A percentile compares a stretch with the other conserved stretches of the same genome.
Evolutionary conservation across 306 rosid genomes (phyloP).

Genomic region (cucumber (Cucumis sativus)): DNA sequence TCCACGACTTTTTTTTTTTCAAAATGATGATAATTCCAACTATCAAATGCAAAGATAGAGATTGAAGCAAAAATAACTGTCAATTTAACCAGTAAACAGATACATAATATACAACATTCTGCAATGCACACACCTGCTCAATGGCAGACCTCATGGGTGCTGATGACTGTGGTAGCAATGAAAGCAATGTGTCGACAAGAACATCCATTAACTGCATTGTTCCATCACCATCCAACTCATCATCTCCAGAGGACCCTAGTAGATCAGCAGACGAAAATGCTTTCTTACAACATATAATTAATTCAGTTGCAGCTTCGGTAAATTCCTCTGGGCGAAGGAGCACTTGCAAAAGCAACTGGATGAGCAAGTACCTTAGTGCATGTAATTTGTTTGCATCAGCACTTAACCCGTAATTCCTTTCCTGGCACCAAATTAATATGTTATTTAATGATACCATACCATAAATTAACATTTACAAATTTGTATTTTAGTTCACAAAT

Average conservation of each 20-base stretch:
- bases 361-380: conserved; percentile 75
- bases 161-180: conserved; percentile 81
- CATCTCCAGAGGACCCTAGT: conserved; percentile 52
- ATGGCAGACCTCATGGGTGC: conserved; percentile 77
- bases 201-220: conserved; percentile 75
- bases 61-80: background rate
- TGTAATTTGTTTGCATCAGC: conserved; percentile 47
- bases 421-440: conserved; percentile 26
- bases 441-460: background rate
- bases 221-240: conserved; percentile 39
- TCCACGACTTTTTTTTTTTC: background rate
- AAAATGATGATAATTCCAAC: background rate
- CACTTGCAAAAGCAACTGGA: conserved; percentile 80
- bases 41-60: background rate
- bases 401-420: conserved; percentile 41
- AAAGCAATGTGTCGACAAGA: conserved; percentile 90
- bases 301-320: conserved; percentile 76
- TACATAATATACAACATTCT: conserved; percentile 3
- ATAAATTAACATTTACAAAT: background rate
- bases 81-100: background rate
- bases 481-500: background rate
- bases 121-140: conserved; percentile 56
- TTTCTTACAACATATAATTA: conserved; percentile 70
- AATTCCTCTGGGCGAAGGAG: conserved; percentile 73
- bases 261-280: conserved; percentile 48